Conservation (phyloP, 345 rosid species). For the Lepidium sativum region DNA sequence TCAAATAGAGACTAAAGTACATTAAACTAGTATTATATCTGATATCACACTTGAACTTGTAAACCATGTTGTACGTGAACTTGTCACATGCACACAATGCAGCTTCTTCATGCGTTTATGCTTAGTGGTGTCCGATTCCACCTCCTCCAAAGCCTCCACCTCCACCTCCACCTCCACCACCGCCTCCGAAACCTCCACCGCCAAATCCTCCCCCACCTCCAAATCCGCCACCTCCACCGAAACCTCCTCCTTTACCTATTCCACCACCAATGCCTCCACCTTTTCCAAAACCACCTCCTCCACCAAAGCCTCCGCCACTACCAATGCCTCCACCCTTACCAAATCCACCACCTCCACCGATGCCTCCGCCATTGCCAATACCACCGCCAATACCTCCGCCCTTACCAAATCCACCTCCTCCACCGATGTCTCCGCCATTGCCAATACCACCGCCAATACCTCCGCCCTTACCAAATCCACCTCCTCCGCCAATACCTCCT, state of each 20-base stretch:
- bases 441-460: neutral
- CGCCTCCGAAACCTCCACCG: too few relatives aligned
- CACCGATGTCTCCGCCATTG: neutral
- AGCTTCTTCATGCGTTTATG: constrained; percentile 2
- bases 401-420: neutral
- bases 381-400: neutral
- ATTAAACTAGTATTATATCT: constrained; percentile 3
- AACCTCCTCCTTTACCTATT: too few relatives aligned
- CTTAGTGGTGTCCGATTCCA: constrained; percentile 22
- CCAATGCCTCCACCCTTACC: constrained; percentile 16
- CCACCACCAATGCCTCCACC: constrained; percentile 24
- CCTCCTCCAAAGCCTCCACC: too few relatives aligned
- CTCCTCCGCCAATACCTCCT: neutral
- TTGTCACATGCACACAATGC: too few relatives aligned
- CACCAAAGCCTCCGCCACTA: neutral
- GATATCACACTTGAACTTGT: neutral
- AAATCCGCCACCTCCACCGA: neutral
- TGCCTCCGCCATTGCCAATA: too few relatives aligned
- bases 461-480: neutral
- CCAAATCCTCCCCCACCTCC: neutral
- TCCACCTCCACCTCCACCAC: too few relatives aligned
- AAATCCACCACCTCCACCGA: too few relatives aligned
- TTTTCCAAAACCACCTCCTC: too few relatives aligned
- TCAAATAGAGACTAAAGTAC: neutral
- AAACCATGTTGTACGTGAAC: constrained; percentile 11